Conservation (phyloP, 2,329 filamentous ascomycete genomes). For the Colletotrichum sp. region DNA sequence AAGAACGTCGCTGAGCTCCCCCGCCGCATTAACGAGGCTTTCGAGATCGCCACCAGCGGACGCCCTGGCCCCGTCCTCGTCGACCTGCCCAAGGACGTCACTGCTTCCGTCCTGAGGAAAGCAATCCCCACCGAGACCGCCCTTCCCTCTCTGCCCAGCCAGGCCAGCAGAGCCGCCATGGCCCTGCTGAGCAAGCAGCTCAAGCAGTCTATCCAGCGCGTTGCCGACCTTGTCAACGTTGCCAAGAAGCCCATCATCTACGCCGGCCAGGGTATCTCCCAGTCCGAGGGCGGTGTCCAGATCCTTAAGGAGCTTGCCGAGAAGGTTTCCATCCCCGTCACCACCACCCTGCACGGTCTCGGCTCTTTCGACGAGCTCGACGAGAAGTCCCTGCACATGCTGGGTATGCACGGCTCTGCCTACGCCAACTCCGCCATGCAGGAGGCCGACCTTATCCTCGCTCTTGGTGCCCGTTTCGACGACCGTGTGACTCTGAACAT, state of each 20-base stretch:
- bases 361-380: slow-evolving; percentile 93
- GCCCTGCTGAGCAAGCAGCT: slow-evolving; percentile 77
- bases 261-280: slow-evolving; percentile 88
- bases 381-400: slow-evolving; percentile 94
- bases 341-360: slow-evolving; percentile 92
- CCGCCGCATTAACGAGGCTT: slow-evolving; percentile 93
- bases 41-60: slow-evolving; percentile 95
- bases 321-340: slow-evolving; percentile 91
- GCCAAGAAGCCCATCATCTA: slow-evolving; percentile 96
- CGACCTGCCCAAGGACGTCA: slow-evolving; percentile 96
- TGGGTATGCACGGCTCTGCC: slow-evolving; percentile 96
- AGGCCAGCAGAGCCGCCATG: slow-evolving; percentile 81
- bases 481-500: slow-evolving; percentile 89
- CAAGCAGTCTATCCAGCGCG: slow-evolving; percentile 73
- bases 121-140: slow-evolving; percentile 80
- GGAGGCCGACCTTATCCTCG: slow-evolving; percentile 94
- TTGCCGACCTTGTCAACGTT: slow-evolving; percentile 82
- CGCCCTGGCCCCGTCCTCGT: slow-evolving; percentile 94
- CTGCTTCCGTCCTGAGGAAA: slow-evolving; percentile 79
- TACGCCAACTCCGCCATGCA: slow-evolving; percentile 99
- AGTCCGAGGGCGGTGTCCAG: slow-evolving; percentile 77
- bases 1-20: slow-evolving; percentile 94
- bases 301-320: slow-evolving; percentile 87
- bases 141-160: slow-evolving; percentile 82
- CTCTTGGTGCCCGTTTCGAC: slow-evolving; percentile 91